Conservation (phyloP, 148 eudicot species). For the Rheum nobile region DNA sequence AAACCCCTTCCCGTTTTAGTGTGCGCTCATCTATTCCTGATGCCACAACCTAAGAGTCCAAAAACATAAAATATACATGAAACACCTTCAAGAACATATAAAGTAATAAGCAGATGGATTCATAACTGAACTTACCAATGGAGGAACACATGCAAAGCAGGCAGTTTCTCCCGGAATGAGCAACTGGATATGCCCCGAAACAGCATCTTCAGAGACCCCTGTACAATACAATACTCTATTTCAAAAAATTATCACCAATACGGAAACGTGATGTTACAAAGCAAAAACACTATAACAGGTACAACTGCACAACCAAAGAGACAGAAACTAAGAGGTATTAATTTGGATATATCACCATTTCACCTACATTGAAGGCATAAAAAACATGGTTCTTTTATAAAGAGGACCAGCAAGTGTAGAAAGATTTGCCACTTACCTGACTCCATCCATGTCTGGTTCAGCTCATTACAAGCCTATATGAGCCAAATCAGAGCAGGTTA, state of each 20-base stretch:
- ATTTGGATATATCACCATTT: too few relatives aligned
- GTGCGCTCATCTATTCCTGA: conserved; percentile 95
- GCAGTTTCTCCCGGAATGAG: conserved; percentile 97
- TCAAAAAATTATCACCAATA: neutral
- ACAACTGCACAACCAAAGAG: too few relatives aligned
- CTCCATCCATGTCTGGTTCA: conserved; percentile 97
- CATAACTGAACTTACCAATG: conserved; percentile 50
- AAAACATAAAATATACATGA: neutral
- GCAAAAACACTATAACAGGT: neutral
- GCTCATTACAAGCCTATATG: conserved; percentile 86
- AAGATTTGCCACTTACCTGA: conserved; percentile 42
- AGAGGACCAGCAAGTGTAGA: neutral
- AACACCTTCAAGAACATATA: neutral
- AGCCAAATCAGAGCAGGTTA: conserved; percentile 9
- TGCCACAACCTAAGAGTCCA: conserved; percentile 65
- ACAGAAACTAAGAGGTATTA: too few relatives aligned
- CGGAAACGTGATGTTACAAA: neutral
- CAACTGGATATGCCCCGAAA: conserved; percentile 95
- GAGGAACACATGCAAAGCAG: conserved; percentile 97
- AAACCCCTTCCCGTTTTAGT: conserved; percentile 93
- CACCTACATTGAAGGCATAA: neutral
- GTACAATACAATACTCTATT: conserved; percentile 10
- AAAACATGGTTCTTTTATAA: neutral
- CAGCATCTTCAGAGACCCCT: conserved; percentile 99
- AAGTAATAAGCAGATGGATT: neutral